These are phyloP conservation scores for Platismatia glauca DNA, from an alignment of 495 filamentous ascomycete species.

Conservation along the genomic window DNA sequence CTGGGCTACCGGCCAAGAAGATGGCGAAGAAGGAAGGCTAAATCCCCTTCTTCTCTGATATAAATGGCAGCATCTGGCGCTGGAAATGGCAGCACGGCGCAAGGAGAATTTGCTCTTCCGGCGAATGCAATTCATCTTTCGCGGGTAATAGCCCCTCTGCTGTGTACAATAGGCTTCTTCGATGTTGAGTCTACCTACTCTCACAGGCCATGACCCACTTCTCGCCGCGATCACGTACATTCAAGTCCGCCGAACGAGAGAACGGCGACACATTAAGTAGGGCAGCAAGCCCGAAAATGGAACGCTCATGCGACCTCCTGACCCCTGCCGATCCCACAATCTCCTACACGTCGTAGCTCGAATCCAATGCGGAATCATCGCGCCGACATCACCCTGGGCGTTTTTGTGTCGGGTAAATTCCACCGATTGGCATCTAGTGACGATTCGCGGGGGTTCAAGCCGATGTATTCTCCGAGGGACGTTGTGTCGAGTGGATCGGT, in stretches of 20 bases:
- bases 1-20: conserved; percentile 39
- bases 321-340: not conserved
- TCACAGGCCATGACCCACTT: not conserved
- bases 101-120: not conserved
- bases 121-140: not conserved
- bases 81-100: not conserved
- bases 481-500: no score
- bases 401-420: no score
- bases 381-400: no score
- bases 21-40: conserved; percentile 30
- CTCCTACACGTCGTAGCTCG: no score
- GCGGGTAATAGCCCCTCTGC: not conserved
- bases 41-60: not conserved
- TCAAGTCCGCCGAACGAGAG: not conserved
- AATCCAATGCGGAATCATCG: no score
- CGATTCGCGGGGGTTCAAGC: no score
- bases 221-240: not conserved
- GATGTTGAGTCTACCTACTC: not conserved
- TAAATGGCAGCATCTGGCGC: not conserved
- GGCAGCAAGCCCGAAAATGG: not conserved
- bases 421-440: no score
- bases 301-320: not conserved
- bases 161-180: not conserved
- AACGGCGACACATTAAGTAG: not conserved
- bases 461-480: no score